Base-by-base conservation (phyloP, 345 rosid genomes). In the Salix purpurea region DNA sequence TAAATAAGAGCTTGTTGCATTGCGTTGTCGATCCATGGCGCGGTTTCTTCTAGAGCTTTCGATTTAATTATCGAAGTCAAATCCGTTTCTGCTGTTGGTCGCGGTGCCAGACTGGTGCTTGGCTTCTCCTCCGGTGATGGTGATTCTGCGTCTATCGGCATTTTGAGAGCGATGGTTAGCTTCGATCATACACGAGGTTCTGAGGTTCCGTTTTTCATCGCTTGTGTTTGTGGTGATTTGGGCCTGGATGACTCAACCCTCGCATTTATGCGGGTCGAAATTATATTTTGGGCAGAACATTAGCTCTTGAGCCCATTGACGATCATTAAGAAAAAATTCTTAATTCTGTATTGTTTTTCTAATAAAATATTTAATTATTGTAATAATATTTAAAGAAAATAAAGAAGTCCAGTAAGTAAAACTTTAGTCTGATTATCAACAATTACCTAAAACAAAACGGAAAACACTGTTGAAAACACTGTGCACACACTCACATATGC, bases 21-120 rank as follows among this genome's bases (percentile, higher is more conserved):
- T 21, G 94, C 89, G 77, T 87, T 81, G 28, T 90, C 97, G 74
- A 90, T 86, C 99, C 97, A 96, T 34, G 90, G 89, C 52, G 87
- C 72, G 5, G 81, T 85, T 77, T 86, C 82, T 71, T 87, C 90
- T 14, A 84, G 79, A 74, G 85, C 23, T 76, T 84, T 86, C 76
- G 89, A 79, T 54, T 83, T 83, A 23, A 82, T 78, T 76, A 68
- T 69, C 6, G 71, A 73, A 73, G 84, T n/a, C 28, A 58, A 10
- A 23, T 58, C 24, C 12, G 26, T 58, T 58, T 8, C 62, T n/a
- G 62, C 14, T 58, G 61, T 58, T 77, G 18, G 19, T 74, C 77
- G 58, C 48, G 76, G 16, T n/a, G 79, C 71, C 1, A 72, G 19
- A 4, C 70, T 54, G 23, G 74, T 9, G 30, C 65, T 80, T 65